Percentiles rank a stretch among this genome's conserved stretches.
Evolutionary conservation across 352 stramenopile genomes (phyloP).

Genomic region (Pythium monospermum): DNA sequence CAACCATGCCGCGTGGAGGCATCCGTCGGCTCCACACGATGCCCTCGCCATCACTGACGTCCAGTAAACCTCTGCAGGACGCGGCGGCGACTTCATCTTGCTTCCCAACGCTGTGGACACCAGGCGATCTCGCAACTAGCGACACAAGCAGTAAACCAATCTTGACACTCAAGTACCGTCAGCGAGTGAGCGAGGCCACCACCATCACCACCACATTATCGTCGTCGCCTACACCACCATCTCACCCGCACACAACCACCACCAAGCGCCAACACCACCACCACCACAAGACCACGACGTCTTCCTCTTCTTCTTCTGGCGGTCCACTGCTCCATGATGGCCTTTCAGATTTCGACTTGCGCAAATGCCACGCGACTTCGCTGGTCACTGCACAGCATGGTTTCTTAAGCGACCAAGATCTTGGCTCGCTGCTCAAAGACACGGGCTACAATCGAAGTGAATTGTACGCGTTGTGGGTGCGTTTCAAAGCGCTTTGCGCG

Average conservation of each 20-base stretch:
- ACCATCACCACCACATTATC: neutral
- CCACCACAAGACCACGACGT: no score
- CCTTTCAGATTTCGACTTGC: constrained; percentile 23
- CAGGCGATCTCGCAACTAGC: neutral
- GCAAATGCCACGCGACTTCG: constrained; percentile 27
- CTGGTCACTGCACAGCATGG: constrained; percentile 43
- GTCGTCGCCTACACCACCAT: neutral
- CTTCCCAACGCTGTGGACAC: constrained; percentile 19
- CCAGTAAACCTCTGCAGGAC: neutral
- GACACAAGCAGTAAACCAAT: neutral
- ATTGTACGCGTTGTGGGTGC: constrained; percentile 59
- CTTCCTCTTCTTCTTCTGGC: constrained; percentile 5
- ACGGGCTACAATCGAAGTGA: constrained; percentile 59
- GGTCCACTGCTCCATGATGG: constrained; percentile 1
- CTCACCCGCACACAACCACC: neutral
- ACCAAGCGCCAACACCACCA: no score
- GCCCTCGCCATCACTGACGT: neutral
- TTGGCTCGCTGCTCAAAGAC: constrained; percentile 31
- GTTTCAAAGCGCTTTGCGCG: constrained; percentile 70
- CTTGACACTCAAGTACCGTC: neutral
- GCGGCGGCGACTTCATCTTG: constrained; percentile 2
- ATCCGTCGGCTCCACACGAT: no score
- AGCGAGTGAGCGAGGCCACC: neutral
- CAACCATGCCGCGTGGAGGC: no score
- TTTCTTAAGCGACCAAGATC: constrained; percentile 53